Conservation (phyloP, 2,329 filamentous ascomycete species). For the Exophiala aquamarina region DNA sequence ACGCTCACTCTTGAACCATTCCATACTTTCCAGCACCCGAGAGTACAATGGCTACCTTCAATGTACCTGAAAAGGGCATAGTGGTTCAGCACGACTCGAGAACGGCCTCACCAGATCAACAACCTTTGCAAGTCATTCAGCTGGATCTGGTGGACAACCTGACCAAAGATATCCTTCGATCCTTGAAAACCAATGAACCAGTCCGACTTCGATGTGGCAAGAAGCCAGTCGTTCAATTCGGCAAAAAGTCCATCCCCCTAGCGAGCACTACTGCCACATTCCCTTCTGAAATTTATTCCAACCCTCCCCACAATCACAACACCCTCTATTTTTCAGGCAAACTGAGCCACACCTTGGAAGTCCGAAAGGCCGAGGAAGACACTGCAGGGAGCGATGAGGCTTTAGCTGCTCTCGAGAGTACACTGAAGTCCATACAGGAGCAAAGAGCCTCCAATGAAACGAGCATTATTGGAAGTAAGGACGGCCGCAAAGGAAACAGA, state of each 20-base stretch:
- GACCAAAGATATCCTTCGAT: conserved; percentile 47
- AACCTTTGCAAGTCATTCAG: conserved; percentile 46
- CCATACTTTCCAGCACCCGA: background rate
- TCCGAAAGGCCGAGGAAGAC: conserved; percentile 55
- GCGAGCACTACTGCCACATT: conserved; percentile 54
- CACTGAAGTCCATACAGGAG: conserved; percentile 58
- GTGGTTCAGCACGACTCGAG: conserved; percentile 10
- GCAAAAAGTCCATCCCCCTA: conserved; percentile 56
- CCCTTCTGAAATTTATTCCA: conserved; percentile 59
- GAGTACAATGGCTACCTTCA: conserved; percentile 22
- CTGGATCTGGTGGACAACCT: conserved; percentile 45
- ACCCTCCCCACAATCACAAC: conserved; percentile 40
- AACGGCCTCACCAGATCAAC: conserved; percentile 18
- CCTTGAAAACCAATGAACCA: conserved; percentile 42
- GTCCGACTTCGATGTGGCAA: conserved; percentile 49
- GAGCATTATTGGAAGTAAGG: conserved; percentile 39
- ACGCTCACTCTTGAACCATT: conserved; percentile 1
- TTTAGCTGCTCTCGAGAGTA: conserved; percentile 59
- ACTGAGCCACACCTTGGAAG: conserved; percentile 57
- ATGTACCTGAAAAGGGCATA: conserved; percentile 22
- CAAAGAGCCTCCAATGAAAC: conserved; percentile 62
- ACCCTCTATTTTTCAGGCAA: conserved; percentile 57
- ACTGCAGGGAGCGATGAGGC: conserved; percentile 60
- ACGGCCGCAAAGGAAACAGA: conserved; percentile 34
- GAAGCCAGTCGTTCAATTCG: conserved; percentile 57